Conservation (phyloP, 2,329 filamentous ascomycete genomes). For the Ophiostoma quercus region DNA sequence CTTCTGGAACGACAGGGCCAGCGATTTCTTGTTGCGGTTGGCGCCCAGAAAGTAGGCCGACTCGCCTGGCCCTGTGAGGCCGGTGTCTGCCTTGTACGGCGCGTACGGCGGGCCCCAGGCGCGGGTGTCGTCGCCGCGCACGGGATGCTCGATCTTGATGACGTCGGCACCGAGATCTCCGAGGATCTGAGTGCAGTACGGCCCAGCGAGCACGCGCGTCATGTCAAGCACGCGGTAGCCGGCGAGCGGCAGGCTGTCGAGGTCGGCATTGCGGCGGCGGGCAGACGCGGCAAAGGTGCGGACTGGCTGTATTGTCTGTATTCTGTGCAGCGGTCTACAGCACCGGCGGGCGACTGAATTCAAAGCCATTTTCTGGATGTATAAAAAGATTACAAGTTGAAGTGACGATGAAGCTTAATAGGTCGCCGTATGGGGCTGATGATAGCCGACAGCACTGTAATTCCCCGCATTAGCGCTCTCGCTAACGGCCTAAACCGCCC, state of each 20-base stretch:
- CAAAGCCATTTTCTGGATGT: background rate
- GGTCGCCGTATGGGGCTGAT: background rate
- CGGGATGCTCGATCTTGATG: conserved; percentile 94
- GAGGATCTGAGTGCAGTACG: conserved; percentile 94
- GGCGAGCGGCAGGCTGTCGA: conserved; percentile 57
- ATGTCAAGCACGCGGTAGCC: conserved; percentile 91
- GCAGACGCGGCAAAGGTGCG: conserved; percentile 2
- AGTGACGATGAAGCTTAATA: background rate
- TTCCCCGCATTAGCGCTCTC: background rate
- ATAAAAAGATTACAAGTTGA: background rate
- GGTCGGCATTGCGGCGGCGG: conserved; percentile 10
- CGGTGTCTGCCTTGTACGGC: conserved; percentile 58
- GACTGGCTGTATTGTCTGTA: background rate
- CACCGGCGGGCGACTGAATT: background rate
- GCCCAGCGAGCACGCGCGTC: conserved; percentile 94
- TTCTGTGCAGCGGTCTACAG: background rate
- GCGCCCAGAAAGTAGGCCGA: conserved; percentile 90
- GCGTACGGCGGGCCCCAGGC: conserved; percentile 97
- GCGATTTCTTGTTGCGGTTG: conserved; percentile 94
- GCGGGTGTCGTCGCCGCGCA: conserved; percentile 84
- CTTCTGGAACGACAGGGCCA: conserved; percentile 87
- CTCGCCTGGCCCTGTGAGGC: conserved; percentile 69
- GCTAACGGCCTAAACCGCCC: conserved; percentile 1
- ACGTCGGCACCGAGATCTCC: conserved; percentile 94
- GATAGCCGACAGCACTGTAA: conserved; percentile 5